Conservation (phyloP, 1,139 yeast species). For the Yamadazyma aaseri region DNA sequence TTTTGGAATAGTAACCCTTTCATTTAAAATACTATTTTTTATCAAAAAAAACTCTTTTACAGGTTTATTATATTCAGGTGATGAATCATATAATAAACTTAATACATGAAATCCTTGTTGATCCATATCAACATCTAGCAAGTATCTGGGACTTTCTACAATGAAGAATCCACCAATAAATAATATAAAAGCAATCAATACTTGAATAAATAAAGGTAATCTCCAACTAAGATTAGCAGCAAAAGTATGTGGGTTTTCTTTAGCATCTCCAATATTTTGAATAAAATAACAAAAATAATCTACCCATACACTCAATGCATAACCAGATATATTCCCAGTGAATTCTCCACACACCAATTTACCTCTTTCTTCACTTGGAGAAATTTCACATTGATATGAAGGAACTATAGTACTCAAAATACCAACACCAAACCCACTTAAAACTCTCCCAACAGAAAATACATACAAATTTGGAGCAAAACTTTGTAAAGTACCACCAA, state of each 20-base stretch:
- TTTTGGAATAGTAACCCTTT: conserved; percentile 41
- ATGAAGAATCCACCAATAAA: conserved; percentile 53
- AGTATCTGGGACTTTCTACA: conserved; percentile 58
- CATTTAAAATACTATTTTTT: conserved; percentile 70
- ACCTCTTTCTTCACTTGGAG: conserved; percentile 56
- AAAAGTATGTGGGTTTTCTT: conserved; percentile 35
- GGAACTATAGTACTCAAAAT: conserved; percentile 53
- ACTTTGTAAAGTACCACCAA: conserved; percentile 52
- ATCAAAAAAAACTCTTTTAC: conserved; percentile 65
- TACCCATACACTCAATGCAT: conserved; percentile 54
- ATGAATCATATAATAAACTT: conserved; percentile 72
- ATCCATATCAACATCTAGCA: conserved; percentile 49
- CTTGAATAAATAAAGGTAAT: conserved; percentile 51
- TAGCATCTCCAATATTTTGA: conserved; percentile 41
- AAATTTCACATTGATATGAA: conserved; percentile 54
- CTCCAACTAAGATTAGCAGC: conserved; percentile 53
- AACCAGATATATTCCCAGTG: conserved; percentile 53
- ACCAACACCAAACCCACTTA: conserved; percentile 56
- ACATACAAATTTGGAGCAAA: conserved; percentile 42
- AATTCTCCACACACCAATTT: conserved; percentile 55
- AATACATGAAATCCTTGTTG: conserved; percentile 66
- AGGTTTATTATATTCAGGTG: conserved; percentile 46
- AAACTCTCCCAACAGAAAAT: conserved; percentile 49
- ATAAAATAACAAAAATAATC: conserved; percentile 52
- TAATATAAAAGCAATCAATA: conserved; percentile 42